Conservation (phyloP, 495 filamentous ascomycete species). For the Aspergillus funiculosus region DNA sequence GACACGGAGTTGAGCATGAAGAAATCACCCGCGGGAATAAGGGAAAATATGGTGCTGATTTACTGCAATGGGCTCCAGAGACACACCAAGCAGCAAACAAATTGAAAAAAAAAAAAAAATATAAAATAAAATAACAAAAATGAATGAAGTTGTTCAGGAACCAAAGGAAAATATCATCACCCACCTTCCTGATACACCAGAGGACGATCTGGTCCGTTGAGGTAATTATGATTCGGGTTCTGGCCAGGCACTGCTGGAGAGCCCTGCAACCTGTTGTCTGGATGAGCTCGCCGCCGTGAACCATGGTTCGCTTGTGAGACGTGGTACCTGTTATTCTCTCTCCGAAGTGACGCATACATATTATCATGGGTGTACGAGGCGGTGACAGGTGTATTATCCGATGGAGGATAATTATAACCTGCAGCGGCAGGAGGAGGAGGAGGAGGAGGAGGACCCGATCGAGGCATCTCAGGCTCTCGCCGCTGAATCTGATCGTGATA, state of each 20-base stretch:
- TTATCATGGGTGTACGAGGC: slow-evolving; percentile 14
- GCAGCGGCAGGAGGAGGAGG: slow-evolving; percentile 5
- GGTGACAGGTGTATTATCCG: slow-evolving; percentile 17
- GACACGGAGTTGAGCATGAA: slow-evolving; percentile 16
- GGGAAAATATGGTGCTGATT: no score
- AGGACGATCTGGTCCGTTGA: slow-evolving; percentile 20
- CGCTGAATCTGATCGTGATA: slow-evolving; percentile 22
- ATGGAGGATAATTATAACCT: slow-evolving; percentile 25
- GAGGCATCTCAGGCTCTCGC: slow-evolving; percentile 26
- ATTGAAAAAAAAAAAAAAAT: background rate
- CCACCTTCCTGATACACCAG: slow-evolving; percentile 30
- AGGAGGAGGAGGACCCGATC: slow-evolving; percentile 9
- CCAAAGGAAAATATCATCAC: slow-evolving; percentile 6
- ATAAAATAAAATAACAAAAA: background rate
- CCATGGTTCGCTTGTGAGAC: slow-evolving; percentile 20
- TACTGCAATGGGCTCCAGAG: no score
- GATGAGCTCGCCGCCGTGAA: slow-evolving; percentile 19
- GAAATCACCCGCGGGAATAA: background rate
- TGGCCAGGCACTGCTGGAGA: slow-evolving; percentile 23
- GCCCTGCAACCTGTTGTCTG: slow-evolving; percentile 17
- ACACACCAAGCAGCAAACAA: no score
- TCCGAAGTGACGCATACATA: slow-evolving; percentile 21
- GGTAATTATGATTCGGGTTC: slow-evolving; percentile 12
- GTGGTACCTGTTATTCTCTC: slow-evolving; percentile 19
- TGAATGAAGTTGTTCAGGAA: background rate